These are phyloP conservation scores for Theileria sp. DNA, from an alignment of 169 alveolate genomes.

Conservation along the genomic window DNA sequence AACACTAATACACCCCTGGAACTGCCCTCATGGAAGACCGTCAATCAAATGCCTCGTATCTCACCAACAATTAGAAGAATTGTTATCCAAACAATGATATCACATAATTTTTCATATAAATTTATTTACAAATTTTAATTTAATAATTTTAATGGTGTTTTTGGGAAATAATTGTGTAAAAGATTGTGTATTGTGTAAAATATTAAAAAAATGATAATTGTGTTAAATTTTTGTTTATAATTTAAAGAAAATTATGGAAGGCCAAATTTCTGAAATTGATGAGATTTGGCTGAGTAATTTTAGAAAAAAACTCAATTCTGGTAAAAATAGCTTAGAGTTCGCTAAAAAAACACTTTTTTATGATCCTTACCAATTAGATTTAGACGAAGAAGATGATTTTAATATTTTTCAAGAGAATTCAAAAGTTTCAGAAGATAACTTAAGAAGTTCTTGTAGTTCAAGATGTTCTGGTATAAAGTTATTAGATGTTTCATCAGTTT, in stretches of 20 bases:
- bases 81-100: slow-evolving; percentile 12
- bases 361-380: neutral
- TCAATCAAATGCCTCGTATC: slow-evolving; percentile 84
- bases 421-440: neutral
- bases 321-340: neutral
- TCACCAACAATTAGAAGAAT: slow-evolving; percentile 31
- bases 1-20: slow-evolving; percentile 95
- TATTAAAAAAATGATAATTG: neutral
- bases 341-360: slow-evolving; percentile 13
- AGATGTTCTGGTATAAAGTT: neutral
- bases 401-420: neutral
- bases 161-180: no score
- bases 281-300: slow-evolving; percentile 23
- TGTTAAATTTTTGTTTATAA: neutral
- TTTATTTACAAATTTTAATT: no score
- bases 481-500: slow-evolving; percentile 28
- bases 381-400: neutral
- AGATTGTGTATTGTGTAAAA: neutral
- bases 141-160: no score
- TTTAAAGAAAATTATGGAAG: slow-evolving; percentile 18
- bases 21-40: slow-evolving; percentile 99
- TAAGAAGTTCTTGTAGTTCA: neutral
- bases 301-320: neutral
- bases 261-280: neutral
- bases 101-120: no score